Base-by-base conservation (phyloP, 1,284 basidiomycete genomes). In the Boletus sp. region DNA sequence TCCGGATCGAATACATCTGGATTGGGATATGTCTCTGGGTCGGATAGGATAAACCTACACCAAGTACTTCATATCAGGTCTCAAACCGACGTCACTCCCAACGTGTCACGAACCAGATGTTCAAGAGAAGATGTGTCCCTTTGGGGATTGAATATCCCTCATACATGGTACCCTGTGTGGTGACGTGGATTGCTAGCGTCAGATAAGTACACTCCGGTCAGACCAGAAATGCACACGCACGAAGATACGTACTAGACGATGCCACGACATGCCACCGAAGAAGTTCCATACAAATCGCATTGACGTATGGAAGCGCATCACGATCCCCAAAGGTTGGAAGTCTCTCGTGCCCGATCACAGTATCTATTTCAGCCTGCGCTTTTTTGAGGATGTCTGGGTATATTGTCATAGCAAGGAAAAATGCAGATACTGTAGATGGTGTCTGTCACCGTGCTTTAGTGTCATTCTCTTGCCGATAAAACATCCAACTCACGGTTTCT, bases 81-180 rank as follows among this genome's bases (percentile, higher is more conserved):
- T 33, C 12, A 18, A 27, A 16, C 15, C 4, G 7, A 24, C 2
- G 13, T 15, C 9, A 11, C 13, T 1, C 6, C 15, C 9, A 8
- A 18, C 1, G 9, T 12, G 41, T 3, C 53, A 62, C 58, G 15
- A 11, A 68, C 67, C 62, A 68, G 12, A 63, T 41, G 43, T 65
- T 69, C 11, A 45, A 22, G 6, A 75, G 7, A 2, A 73, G 43
- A 9, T 53, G 39, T 1, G 69, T 61, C 18, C 72, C 74, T 55
- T 77, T 77, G 7, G 78, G 77, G 13, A 79, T 77, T 3, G 73
- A 50, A 54, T 75, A 74, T 7, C 75, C 76, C 4, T 66, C 46
- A 49, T 73, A 67, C 12, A 72, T 52, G 7, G 70, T 64, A 20
- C 78, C 76, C 50, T 76, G 68, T n/a, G 65, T 69, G 2, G 68